Conservation (phyloP, 495 filamentous ascomycete genomes). For the Terfezia claveryi region DNA sequence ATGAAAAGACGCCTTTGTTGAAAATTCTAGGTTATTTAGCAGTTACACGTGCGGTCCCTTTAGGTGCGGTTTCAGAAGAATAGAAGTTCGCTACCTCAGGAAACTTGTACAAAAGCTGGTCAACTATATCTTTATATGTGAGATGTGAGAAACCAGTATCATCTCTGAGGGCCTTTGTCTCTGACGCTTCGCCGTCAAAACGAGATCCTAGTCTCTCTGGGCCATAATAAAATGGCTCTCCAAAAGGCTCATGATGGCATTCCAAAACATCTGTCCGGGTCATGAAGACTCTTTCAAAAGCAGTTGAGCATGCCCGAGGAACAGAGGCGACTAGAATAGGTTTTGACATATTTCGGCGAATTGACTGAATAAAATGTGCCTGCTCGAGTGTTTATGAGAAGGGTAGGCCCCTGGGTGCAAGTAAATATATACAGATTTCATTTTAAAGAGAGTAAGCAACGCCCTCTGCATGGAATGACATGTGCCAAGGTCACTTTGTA, state of each 20-base stretch:
- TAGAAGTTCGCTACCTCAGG: no score
- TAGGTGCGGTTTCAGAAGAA: no score
- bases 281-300: slow-evolving; percentile 97
- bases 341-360: slow-evolving; percentile 37
- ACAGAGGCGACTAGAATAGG: slow-evolving; percentile 87
- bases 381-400: no score
- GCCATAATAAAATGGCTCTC: slow-evolving; percentile 88
- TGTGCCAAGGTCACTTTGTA: no score
- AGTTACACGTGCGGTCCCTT: no score
- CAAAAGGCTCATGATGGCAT: slow-evolving; percentile 87
- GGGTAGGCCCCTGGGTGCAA: no score
- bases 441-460: no score
- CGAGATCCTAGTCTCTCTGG: slow-evolving; percentile 61
- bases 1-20: slow-evolving; percentile 65
- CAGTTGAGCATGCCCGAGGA: slow-evolving; percentile 81
- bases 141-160: slow-evolving; percentile 53
- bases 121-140: slow-evolving; percentile 56
- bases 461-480: no score
- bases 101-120: slow-evolving; percentile 10
- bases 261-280: slow-evolving; percentile 55
- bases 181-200: slow-evolving; percentile 44
- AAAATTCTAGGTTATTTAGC: neutral
- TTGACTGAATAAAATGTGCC: slow-evolving; percentile 1
- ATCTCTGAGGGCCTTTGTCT: slow-evolving; percentile 28
- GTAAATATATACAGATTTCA: no score